Base-by-base conservation (phyloP, 108 stramenopile species). In the Craspedostauros australis region DNA sequence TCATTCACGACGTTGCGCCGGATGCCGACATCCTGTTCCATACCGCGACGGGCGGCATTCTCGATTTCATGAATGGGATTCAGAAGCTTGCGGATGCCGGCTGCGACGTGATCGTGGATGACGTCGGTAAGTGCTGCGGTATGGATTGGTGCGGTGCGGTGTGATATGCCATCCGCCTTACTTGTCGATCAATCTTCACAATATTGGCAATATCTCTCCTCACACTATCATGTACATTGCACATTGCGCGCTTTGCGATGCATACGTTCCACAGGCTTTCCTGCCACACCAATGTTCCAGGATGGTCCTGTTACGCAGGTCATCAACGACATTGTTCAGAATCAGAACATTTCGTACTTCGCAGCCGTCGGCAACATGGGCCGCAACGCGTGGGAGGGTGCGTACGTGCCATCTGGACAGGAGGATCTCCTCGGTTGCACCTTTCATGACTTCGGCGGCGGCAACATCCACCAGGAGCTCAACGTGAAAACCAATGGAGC, bases 1-100 rank as follows among this genome's bases (percentile, higher is more conserved):
- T 68, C 8, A 43, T 68, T 18, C 26, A 61, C 40, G 66, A 68
- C 53, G 12, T 68, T n/a, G 50, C 33, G 11, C 58, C 58, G 1
- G 44, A 26, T 26, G 50, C 51, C 9, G 8, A 50, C 20, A n/a
- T 54, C 3, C 18, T 21, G 5, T 62, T 54, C 25, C 23, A 23
- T 8, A 54, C 39, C 14, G 61, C 23, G 2, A 15, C 30, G 16
- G 38, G 18, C 3, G 16, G 29, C 11, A 26, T 29, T 16, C 40
- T 25, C 12, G 40, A 27, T 32, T 44, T 54, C 14, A 41, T 21
- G 0, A 29, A 20, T 23, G 61, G 36, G 12, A 60, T 60, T 34
- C 18, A 16, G 22, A 21, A n/a, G 26, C 26, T 60, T 4, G 59
- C 46, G 0, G 59, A 60, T 0, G 14, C 14, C 2, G 59, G 59